Conservation (phyloP, 1,139 yeast genomes). For the Blastobotrys apis region DNA sequence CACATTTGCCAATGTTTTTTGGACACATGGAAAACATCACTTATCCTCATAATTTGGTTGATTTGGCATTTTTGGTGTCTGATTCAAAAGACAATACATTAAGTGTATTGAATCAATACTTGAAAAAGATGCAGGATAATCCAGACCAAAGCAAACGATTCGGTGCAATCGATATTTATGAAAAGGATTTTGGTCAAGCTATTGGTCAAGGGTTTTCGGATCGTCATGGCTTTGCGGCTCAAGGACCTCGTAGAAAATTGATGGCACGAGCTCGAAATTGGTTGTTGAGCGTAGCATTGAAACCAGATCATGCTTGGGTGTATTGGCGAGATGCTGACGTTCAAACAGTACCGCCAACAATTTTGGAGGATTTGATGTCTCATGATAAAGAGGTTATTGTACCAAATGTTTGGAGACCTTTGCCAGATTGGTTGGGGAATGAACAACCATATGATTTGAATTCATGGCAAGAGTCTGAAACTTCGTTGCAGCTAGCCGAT, state of each 20-base stretch:
- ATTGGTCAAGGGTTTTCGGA: slow-evolving; percentile 82
- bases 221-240: slow-evolving; percentile 70
- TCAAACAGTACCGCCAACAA: slow-evolving; percentile 56
- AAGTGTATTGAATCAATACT: slow-evolving; percentile 43
- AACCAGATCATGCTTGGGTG: slow-evolving; percentile 74
- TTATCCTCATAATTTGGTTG: slow-evolving; percentile 63
- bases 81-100: slow-evolving; percentile 67
- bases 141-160: slow-evolving; percentile 57
- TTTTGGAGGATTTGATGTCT: slow-evolving; percentile 61
- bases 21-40: slow-evolving; percentile 55
- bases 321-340: slow-evolving; percentile 77
- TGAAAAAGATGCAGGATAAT: slow-evolving; percentile 48
- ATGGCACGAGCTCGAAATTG: slow-evolving; percentile 75
- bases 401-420: slow-evolving; percentile 89
- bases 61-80: slow-evolving; percentile 59
- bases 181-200: slow-evolving; percentile 64
- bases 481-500: slow-evolving; percentile 74
- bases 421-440: slow-evolving; percentile 84
- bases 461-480: slow-evolving; percentile 87
- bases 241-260: slow-evolving; percentile 66
- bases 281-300: slow-evolving; percentile 57
- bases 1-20: slow-evolving; percentile 63
- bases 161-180: slow-evolving; percentile 53
- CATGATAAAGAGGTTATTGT: slow-evolving; percentile 66
- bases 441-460: slow-evolving; percentile 89